These are phyloP conservation scores for Castanea mollissima DNA, from an alignment of 306 rosid genomes.

Conservation along the genomic window DNA sequence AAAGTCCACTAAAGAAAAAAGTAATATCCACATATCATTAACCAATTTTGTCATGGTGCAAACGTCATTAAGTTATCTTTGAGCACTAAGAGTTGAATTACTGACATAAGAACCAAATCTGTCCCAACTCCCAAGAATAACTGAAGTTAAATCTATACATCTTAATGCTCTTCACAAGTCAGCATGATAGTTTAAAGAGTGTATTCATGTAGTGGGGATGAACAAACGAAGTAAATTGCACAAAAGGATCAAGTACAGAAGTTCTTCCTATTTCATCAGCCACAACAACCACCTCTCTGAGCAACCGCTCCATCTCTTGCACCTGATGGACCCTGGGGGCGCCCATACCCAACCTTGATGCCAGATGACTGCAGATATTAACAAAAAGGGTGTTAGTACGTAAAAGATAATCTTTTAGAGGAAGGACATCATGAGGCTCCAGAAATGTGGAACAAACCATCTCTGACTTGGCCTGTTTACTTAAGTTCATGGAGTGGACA, in stretches of 20 bases:
- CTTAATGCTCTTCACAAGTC: conserved; percentile 29
- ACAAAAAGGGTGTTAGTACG: neutral
- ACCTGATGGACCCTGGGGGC: conserved; percentile 69
- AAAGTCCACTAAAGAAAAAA: too few species aligned
- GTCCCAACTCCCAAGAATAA: conserved; percentile 30
- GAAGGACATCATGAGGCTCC: too few species aligned
- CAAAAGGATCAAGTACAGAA: conserved; percentile 24
- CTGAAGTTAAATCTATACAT: conserved; percentile 54
- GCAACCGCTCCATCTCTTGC: conserved; percentile 71
- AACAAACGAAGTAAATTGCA: conserved; percentile 23
- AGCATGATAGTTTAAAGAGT: conserved; percentile 21
- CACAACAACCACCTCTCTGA: conserved; percentile 74
- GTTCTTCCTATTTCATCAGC: conserved; percentile 36
- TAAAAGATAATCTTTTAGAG: too few species aligned
- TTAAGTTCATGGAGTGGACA: neutral
- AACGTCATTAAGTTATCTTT: conserved; percentile 1
- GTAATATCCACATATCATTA: neutral
- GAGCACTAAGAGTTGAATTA: neutral
- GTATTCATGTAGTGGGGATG: conserved; percentile 23
- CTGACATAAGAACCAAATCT: conserved; percentile 16
- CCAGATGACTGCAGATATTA: conserved; percentile 71
- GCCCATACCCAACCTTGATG: conserved; percentile 85
- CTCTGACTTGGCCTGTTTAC: neutral
- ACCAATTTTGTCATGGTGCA: neutral
- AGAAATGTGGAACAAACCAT: neutral